Evolutionary conservation across 164 flowering plant genomes (phyloP).

Genomic region (Piper longum): DNA sequence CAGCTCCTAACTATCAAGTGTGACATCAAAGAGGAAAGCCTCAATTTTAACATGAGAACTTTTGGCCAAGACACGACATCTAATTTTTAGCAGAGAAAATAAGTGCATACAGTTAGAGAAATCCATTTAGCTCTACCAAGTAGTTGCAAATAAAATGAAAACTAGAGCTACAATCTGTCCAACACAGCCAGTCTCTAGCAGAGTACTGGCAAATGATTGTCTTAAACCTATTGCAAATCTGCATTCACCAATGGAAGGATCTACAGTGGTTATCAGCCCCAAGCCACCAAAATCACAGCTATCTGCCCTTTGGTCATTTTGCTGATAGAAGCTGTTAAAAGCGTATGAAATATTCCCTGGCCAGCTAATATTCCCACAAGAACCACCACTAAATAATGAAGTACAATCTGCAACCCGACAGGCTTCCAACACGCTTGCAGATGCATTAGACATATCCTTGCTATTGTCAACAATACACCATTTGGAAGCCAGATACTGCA

Average conservation of each 20-base stretch:
- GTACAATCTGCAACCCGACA: constrained; percentile 67
- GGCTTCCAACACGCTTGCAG: constrained; percentile 36
- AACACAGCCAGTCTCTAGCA: background rate
- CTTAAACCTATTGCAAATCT: constrained; percentile 47
- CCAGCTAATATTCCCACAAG: constrained; percentile 57
- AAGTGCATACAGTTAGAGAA: no score
- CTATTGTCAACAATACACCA: constrained; percentile 91
- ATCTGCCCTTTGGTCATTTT: constrained; percentile 54
- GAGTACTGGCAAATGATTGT: constrained; percentile 29
- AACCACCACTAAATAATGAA: constrained; percentile 57
- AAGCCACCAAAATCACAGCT: constrained; percentile 80
- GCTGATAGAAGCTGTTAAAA: constrained; percentile 79
- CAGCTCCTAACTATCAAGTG: no score
- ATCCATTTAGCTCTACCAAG: no score
- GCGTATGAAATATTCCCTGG: constrained; percentile 82
- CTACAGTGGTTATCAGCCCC: constrained; percentile 77
- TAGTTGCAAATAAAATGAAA: no score
- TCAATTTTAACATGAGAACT: no score
- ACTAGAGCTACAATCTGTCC: no score
- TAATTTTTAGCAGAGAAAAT: no score
- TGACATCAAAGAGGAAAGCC: no score
- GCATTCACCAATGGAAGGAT: constrained; percentile 68
- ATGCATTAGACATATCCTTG: constrained; percentile 46
- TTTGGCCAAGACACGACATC: no score
- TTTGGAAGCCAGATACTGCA: constrained; percentile 54